Percentiles rank a stretch among this genome's conserved stretches.
Conservation (phyloP, 202 grass and related monocot species). For the Eragrostis tef region DNA sequence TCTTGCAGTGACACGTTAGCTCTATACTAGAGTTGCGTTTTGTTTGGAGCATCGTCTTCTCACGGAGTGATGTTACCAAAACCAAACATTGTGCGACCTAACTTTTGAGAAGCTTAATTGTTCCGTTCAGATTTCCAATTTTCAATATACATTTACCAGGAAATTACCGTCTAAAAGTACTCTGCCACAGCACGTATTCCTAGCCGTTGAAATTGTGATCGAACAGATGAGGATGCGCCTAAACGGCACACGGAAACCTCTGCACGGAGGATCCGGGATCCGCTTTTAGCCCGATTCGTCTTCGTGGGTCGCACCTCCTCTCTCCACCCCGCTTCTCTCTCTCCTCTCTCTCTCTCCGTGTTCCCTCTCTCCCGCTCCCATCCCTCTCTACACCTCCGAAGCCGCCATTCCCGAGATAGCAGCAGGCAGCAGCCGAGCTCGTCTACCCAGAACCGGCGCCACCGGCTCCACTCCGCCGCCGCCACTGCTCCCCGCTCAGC, state of each 20-base stretch:
- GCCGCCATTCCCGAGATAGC: conserved; percentile 47
- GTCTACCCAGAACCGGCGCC: background rate
- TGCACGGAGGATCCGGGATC: conserved; percentile 41
- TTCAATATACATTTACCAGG: background rate
- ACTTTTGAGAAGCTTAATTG: background rate
- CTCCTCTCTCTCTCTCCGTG: background rate
- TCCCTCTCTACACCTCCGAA: conserved; percentile 16
- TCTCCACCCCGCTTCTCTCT: background rate
- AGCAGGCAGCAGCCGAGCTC: conserved; percentile 12
- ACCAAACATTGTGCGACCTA: background rate
- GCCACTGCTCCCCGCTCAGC: background rate
- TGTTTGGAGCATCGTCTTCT: too few species aligned
- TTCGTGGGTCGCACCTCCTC: conserved; percentile 38
- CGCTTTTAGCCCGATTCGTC: conserved; percentile 47
- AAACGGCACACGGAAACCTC: background rate
- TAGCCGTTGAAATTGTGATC: background rate
- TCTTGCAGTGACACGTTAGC: too few species aligned
- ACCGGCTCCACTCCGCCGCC: background rate
- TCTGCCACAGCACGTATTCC: background rate
- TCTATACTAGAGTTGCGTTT: too few species aligned
- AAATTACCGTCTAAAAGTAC: background rate
- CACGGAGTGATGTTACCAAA: background rate
- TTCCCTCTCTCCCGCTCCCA: background rate
- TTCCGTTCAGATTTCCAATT: background rate
- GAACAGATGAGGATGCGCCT: background rate